Conservation (phyloP, 2,329 filamentous ascomycete genomes). For the Alternaria sp. region DNA sequence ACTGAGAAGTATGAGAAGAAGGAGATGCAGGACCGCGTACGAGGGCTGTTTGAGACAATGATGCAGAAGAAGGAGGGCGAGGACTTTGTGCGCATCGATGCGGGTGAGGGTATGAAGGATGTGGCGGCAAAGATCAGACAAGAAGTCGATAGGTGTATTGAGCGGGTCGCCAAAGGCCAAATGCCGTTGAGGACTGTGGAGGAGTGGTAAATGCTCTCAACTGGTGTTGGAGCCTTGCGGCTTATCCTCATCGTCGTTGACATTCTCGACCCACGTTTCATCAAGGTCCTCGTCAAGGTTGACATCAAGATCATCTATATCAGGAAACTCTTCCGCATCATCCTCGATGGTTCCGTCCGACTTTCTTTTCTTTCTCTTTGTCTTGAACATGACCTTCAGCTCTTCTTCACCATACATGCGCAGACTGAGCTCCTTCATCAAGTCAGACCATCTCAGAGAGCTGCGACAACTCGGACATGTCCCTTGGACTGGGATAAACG, state of each 20-base stretch:
- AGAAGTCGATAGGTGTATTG: constrained; percentile 33
- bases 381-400: constrained; percentile 72
- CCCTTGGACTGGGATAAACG: constrained; percentile 72
- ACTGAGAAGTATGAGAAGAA: constrained; percentile 87
- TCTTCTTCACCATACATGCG: constrained; percentile 75
- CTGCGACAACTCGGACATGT: constrained; percentile 74
- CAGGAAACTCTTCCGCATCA: constrained; percentile 21
- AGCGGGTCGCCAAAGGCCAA: constrained; percentile 33
- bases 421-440: constrained; percentile 84
- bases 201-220: constrained; percentile 34
- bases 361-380: constrained; percentile 50
- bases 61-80: constrained; percentile 58
- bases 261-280: constrained; percentile 45
- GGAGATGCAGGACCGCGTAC: constrained; percentile 81
- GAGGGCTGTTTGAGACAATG: constrained; percentile 72
- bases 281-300: constrained; percentile 46
- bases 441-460: constrained; percentile 72
- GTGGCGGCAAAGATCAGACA: constrained; percentile 54
- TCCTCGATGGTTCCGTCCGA: constrained; percentile 29
- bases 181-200: constrained; percentile 37
- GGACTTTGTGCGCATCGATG: constrained; percentile 65
- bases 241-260: constrained; percentile 40
- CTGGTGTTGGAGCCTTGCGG: not conserved
- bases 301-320: constrained; percentile 36
- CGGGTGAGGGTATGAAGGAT: constrained; percentile 59